Percentiles rank a stretch among this genome's conserved stretches.
Evolutionary conservation across 164 flowering plant species (phyloP).

Genomic region (Macadamia tetraphylla): DNA sequence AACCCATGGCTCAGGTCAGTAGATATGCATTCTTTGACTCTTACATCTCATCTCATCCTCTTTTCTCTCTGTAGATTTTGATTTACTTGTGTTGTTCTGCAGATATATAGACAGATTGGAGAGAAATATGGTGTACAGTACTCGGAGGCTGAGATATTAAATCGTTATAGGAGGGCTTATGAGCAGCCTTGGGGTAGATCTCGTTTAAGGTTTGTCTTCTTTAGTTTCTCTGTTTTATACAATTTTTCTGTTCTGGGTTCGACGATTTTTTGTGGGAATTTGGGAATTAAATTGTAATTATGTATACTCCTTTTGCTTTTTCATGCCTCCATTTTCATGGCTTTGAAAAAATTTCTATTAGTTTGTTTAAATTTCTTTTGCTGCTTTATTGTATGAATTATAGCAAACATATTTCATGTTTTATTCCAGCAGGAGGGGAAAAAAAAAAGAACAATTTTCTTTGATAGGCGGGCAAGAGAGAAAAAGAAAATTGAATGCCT

Average conservation of each 20-base stretch:
- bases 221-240: neutral
- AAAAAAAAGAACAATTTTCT: too few relatives aligned
- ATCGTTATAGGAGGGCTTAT: constrained; percentile 83
- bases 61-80: neutral
- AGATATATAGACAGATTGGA: constrained; percentile 87
- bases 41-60: neutral
- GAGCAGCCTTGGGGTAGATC: constrained; percentile 95
- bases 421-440: neutral
- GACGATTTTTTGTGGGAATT: neutral
- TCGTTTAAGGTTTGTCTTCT: constrained; percentile 57
- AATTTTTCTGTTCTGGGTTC: neutral
- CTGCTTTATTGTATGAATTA: neutral
- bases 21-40: too few relatives aligned
- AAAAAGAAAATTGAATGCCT: neutral
- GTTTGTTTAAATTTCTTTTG: neutral
- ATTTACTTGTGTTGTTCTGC: constrained; percentile 9
- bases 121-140: constrained; percentile 92
- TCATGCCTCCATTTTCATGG: too few relatives aligned
- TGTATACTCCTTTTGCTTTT: neutral
- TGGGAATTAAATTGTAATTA: neutral
- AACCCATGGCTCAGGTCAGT: constrained; percentile 89
- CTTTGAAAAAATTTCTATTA: too few relatives aligned
- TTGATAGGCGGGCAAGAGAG: too few relatives aligned
- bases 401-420: neutral
- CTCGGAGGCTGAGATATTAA: constrained; percentile 75